These are phyloP conservation scores for Epichloe brachyelytri DNA, from an alignment of 2,329 filamentous ascomycete species.

Conservation along the genomic window DNA sequence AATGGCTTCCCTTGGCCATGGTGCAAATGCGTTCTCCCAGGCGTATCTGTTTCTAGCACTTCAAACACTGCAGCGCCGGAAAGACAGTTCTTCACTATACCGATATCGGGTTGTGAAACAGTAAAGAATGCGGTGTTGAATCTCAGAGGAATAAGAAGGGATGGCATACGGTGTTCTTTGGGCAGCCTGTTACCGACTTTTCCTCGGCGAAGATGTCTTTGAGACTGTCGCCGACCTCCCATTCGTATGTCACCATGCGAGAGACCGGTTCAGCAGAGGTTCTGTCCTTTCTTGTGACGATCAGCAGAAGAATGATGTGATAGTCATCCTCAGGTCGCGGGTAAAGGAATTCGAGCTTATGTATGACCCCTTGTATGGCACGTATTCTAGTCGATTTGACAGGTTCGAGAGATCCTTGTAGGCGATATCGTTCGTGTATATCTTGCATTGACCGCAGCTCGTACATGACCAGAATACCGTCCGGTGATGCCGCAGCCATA, in stretches of 20 bases:
- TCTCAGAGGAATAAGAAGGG: conserved; percentile 59
- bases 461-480: conserved; percentile 59
- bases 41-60: conserved; percentile 27
- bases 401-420: conserved; percentile 37
- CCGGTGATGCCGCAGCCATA: conserved; percentile 56
- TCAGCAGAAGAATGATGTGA: conserved; percentile 64
- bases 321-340: conserved; percentile 52
- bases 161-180: conserved; percentile 43
- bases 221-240: conserved; percentile 40
- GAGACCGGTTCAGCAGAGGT: conserved; percentile 20
- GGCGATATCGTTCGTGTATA: conserved; percentile 37
- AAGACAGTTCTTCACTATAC: conserved; percentile 42
- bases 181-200: conserved; percentile 36
- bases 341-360: conserved; percentile 77
- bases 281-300: conserved; percentile 33
- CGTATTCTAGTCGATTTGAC: conserved; percentile 36
- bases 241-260: conserved; percentile 46
- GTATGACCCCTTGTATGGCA: conserved; percentile 56
- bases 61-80: conserved; percentile 36
- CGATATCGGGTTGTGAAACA: conserved; percentile 47
- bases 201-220: conserved; percentile 30
- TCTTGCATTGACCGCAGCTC: conserved; percentile 45
- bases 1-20: conserved; percentile 39
- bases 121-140: conserved; percentile 59
- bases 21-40: conserved; percentile 30